These are phyloP conservation scores for Cymbopogon citratus DNA, from an alignment of 176 grass and related monocot species.

Conservation along the genomic window DNA sequence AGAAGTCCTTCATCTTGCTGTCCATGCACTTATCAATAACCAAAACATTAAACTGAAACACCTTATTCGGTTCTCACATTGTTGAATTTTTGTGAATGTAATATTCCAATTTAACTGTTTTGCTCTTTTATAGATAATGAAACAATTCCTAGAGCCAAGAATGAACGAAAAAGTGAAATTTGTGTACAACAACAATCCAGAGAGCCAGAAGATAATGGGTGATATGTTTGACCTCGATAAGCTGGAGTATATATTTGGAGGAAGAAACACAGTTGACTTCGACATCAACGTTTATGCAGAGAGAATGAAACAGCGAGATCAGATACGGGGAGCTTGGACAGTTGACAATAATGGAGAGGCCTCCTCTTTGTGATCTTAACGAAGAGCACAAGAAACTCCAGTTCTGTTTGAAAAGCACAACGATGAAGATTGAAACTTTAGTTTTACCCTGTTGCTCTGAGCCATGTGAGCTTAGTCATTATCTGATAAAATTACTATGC, in stretches of 20 bases:
- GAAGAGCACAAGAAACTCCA: no score
- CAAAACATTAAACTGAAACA: no score
- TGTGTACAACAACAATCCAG: conserved; percentile 23
- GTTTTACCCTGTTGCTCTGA: not conserved
- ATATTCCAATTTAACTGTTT: not conserved
- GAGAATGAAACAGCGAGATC: conserved; percentile 31
- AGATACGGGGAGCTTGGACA: not conserved
- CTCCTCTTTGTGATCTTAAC: not conserved
- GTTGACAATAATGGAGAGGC: not conserved
- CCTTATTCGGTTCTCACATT: no score
- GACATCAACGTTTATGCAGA: conserved; percentile 29
- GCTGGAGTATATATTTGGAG: conserved; percentile 35
- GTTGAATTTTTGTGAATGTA: not conserved
- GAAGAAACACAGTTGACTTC: conserved; percentile 12
- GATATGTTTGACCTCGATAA: conserved; percentile 40
- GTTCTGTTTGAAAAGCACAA: no score
- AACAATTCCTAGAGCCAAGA: conserved; percentile 23
- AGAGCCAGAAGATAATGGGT: conserved; percentile 35
- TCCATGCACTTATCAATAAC: no score
- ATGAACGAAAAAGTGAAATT: conserved; percentile 41
- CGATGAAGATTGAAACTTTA: not conserved
- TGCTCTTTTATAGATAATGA: conserved; percentile 2
- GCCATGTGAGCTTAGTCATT: not conserved
- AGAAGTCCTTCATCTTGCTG: no score
- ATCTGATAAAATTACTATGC: not conserved